Conservation (phyloP, 2,329 filamentous ascomycete species). For the Venturia aucupariae region DNA sequence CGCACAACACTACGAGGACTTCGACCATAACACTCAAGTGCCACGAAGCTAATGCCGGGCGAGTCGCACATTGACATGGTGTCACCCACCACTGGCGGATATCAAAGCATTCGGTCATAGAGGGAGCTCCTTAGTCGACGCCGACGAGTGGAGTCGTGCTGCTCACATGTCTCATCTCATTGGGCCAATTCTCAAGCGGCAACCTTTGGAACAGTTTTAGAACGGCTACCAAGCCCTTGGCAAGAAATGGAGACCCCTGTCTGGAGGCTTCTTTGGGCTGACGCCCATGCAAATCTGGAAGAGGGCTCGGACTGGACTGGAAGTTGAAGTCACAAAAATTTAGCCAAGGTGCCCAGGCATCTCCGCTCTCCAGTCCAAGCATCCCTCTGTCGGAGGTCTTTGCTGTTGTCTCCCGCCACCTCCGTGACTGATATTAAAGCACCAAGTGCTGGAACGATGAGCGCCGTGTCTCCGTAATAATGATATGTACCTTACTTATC, state of each 20-base stretch:
- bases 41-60: not conserved
- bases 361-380: not conserved
- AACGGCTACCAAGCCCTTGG: not conserved
- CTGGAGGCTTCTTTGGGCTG: not conserved
- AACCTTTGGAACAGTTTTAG: not conserved
- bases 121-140: not conserved
- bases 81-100: not conserved
- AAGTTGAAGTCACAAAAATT: no score
- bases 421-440: not conserved
- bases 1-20: not conserved
- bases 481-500: no score
- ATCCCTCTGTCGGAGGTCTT: conserved; percentile 5
- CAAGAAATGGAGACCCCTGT: not conserved
- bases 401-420: not conserved
- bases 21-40: not conserved
- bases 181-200: not conserved
- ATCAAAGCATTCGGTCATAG: not conserved
- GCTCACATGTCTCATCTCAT: not conserved
- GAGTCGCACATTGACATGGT: not conserved
- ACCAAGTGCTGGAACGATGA: not conserved
- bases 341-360: not conserved
- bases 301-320: not conserved
- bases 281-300: not conserved
- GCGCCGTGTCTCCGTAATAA: not conserved
- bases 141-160: not conserved